Conservation (phyloP, 192 early-diverging fungal genomes). For the Jimgerdemannia flammicorona region DNA sequence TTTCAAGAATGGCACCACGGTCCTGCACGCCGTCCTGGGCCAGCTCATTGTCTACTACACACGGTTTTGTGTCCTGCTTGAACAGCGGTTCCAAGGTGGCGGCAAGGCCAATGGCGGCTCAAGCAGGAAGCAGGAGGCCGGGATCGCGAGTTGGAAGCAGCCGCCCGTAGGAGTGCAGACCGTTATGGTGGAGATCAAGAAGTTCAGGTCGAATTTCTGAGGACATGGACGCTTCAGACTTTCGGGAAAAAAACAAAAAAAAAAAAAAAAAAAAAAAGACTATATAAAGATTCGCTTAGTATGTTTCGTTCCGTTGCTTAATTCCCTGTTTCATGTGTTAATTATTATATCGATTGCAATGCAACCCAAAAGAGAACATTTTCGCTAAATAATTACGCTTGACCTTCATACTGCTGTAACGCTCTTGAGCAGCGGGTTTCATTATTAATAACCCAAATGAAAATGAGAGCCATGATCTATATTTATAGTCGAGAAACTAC, state of each 20-base stretch:
- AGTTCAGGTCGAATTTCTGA: slow-evolving; percentile 71
- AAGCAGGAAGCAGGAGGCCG: background rate
- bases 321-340: background rate
- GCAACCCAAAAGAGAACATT: no score
- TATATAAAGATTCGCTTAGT: background rate
- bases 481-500: no score
- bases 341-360: no score
- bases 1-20: slow-evolving; percentile 91
- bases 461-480: no score
- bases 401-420: no score
- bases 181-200: slow-evolving; percentile 96
- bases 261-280: background rate
- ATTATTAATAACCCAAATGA: no score
- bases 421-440: no score
- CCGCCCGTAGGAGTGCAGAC: slow-evolving; percentile 89
- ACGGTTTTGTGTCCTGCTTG: slow-evolving; percentile 76
- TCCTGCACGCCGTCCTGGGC: slow-evolving; percentile 84
- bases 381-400: no score
- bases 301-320: background rate
- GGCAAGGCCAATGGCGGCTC: background rate
- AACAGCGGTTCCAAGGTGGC: slow-evolving; percentile 44
- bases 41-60: slow-evolving; percentile 93
- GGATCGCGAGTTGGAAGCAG: slow-evolving; percentile 24
- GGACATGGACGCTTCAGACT: no score
- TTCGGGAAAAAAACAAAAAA: no score